Percentiles rank a stretch among this genome's conserved stretches.
phyloP scores from a whole-genome alignment of 805 yeast species.

The Candida silvatica region DNA sequence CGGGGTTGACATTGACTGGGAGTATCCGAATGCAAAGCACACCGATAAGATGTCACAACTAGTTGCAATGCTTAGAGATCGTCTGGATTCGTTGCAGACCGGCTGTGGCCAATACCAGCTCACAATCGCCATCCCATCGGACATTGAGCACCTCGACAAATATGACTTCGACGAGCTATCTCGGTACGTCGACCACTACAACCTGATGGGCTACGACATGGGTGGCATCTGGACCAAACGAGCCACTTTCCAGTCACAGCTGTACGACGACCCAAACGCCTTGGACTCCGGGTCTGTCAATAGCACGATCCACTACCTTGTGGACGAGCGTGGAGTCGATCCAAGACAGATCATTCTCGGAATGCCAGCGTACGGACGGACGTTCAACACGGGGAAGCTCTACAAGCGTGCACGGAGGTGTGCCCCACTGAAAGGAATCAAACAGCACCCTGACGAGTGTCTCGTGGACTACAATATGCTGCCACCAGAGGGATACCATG shows the following conservation, averaged over 20 bases:
- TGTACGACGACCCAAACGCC: constrained; percentile 26
- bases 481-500: constrained; percentile 25
- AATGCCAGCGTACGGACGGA: constrained; percentile 77
- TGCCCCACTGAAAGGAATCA: constrained; percentile 9
- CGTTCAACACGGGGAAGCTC: constrained; percentile 11
- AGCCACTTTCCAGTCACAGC: constrained; percentile 65
- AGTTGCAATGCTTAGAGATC: background rate
- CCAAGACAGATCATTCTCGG: constrained; percentile 58
- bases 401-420: constrained; percentile 12
- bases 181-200: constrained; percentile 56
- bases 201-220: constrained; percentile 88
- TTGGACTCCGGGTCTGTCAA: constrained; percentile 31
- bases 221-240: constrained; percentile 65
- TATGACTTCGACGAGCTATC: constrained; percentile 50
- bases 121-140: constrained; percentile 74
- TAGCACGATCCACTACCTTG: constrained; percentile 30
- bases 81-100: background rate
- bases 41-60: constrained; percentile 32
- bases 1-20: constrained; percentile 95
- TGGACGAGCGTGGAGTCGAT: constrained; percentile 4
- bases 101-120: constrained; percentile 32
- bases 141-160: constrained; percentile 31
- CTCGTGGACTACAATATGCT: constrained; percentile 13
- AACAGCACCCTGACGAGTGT: constrained; percentile 13
- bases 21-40: constrained; percentile 47